Base-by-base conservation (phyloP, 2,329 filamentous ascomycete genomes). In the Colletotrichum scovillei region DNA sequence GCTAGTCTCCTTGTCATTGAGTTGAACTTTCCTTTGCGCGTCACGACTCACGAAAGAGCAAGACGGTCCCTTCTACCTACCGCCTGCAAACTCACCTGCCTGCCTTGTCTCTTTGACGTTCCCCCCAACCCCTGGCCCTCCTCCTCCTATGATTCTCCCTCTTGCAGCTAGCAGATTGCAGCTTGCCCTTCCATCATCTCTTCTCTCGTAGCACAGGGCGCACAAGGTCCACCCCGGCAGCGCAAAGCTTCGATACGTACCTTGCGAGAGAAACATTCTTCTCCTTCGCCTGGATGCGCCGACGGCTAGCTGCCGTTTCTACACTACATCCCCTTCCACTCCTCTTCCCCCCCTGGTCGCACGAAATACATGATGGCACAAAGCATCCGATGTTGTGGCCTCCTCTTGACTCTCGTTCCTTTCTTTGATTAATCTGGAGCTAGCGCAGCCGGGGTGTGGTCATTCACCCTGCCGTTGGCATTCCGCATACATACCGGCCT, bases 351-450 rank as follows among this genome's bases (percentile, higher is more conserved):
- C 46, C 60, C 59, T 38, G 24, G 66, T 62, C 22, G 60, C 62
- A 66, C 67, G 62, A 32, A 35, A 70, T 70, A 55, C 32, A 64
- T 57, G 26, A 66, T 66, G 60, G 55, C 59, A 62, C 70, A 73
- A 56, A 63, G 60, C 70, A 65, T 73, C 70, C 56, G 66, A 65
- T 70, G 35, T 65, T 53, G 60, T 35, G 26, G 32, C 67, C 60
- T 55, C 6, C 24, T 64, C 46, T 55, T 65, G 62, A 46, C 60
- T 69, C 67, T 56, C 67, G 67, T 66, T 70, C 70, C 55, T 65
- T 73, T 70, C 67, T 73, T 70, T 70, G 67, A 70, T 66, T 49
- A 70, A 57, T 49, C 55, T 52, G 49, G 56, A 58, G 30, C 22
- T 60, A 30, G 55, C 52, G 70, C 32, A 66, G 35, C 22, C 11